Conservation (phyloP, 2,329 filamentous ascomycete genomes). For the Chaetomium sp. region DNA sequence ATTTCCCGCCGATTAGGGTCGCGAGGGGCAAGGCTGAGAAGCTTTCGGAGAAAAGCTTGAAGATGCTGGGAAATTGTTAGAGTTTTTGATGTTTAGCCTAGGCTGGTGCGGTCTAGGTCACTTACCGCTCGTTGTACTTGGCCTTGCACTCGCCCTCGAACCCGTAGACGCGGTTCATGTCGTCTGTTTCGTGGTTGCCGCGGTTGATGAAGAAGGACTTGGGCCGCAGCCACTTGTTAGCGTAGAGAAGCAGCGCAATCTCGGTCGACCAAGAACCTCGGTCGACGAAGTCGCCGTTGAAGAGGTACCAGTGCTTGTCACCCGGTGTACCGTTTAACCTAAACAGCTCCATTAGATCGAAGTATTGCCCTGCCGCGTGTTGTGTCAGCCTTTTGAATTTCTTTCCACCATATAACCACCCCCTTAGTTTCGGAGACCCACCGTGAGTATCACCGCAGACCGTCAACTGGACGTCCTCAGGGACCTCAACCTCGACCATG, state of each 20-base stretch:
- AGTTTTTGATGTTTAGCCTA: background rate
- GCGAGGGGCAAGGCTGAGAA: slow-evolving; percentile 92
- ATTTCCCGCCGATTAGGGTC: slow-evolving; percentile 85
- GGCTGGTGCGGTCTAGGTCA: background rate
- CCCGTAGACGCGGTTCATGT: slow-evolving; percentile 98
- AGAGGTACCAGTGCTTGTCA: slow-evolving; percentile 87
- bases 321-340: slow-evolving; percentile 77
- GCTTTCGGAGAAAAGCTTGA: slow-evolving; percentile 96
- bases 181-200: slow-evolving; percentile 97
- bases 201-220: slow-evolving; percentile 89
- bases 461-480: slow-evolving; percentile 71
- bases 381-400: background rate
- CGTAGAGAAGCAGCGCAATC: slow-evolving; percentile 86
- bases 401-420: background rate
- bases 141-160: slow-evolving; percentile 98
- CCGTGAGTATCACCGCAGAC: slow-evolving; percentile 97
- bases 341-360: slow-evolving; percentile 95
- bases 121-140: slow-evolving; percentile 82
- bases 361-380: slow-evolving; percentile 73
- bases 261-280: slow-evolving; percentile 98
- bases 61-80: slow-evolving; percentile 47
- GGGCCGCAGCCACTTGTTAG: slow-evolving; percentile 93
- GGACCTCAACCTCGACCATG: slow-evolving; percentile 89
- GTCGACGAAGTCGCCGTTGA: slow-evolving; percentile 98
- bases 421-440: background rate